phyloP scores from a whole-genome alignment of 2,329 filamentous ascomycete genomes.

The Beauveria varroae region DNA sequence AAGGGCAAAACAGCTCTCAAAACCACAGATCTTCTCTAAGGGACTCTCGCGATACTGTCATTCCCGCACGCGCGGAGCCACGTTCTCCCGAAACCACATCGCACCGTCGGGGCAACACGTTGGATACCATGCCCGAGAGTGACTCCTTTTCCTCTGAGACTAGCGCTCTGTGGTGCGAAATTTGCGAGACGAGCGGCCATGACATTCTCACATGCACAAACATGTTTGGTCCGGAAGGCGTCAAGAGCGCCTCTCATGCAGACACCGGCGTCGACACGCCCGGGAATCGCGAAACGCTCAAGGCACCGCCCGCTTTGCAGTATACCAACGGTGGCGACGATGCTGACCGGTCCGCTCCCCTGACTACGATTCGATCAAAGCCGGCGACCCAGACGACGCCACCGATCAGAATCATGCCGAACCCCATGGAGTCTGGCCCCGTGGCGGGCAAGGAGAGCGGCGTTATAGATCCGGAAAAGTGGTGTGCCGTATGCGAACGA shows the following conservation, averaged over 20 bases:
- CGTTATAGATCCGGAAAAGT: constrained; percentile 75
- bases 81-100: constrained; percentile 37
- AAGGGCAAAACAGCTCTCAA: constrained; percentile 27
- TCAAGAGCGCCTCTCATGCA: constrained; percentile 24
- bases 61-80: constrained; percentile 44
- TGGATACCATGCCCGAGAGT: constrained; percentile 65
- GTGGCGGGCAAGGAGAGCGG: constrained; percentile 73
- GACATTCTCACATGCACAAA: constrained; percentile 92
- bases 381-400: constrained; percentile 27
- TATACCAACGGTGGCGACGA: constrained; percentile 27
- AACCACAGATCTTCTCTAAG: constrained; percentile 50
- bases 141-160: constrained; percentile 64
- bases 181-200: constrained; percentile 86
- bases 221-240: constrained; percentile 58
- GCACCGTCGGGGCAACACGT: constrained; percentile 45
- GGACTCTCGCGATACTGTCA: constrained; percentile 60
- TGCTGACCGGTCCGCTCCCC: constrained; percentile 42
- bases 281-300: constrained; percentile 27
- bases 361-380: constrained; percentile 45
- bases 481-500: constrained; percentile 93
- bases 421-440: constrained; percentile 57
- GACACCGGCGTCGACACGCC: constrained; percentile 26
- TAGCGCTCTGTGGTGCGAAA: constrained; percentile 82
- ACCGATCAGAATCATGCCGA: constrained; percentile 46
- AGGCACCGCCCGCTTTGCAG: constrained; percentile 21